Conservation (phyloP, 2,329 filamentous ascomycete species). For the Shiraia bambusicola region DNA sequence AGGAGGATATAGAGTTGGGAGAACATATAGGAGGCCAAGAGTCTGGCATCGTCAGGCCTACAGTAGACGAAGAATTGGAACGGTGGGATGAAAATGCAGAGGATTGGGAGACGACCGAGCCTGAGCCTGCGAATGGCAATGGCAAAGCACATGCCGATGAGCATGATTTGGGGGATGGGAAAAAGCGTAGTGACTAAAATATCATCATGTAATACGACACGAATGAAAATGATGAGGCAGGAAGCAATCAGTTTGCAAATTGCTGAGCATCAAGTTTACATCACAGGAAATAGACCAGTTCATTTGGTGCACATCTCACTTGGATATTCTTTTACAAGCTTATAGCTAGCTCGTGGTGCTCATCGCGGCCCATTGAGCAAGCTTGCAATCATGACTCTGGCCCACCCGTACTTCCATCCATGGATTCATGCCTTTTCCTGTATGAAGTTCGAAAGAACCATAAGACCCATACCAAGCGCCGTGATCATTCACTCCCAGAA, state of each 20-base stretch:
- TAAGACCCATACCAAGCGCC: conserved; percentile 41
- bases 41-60: conserved; percentile 57
- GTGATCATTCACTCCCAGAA: conserved; percentile 30
- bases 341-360: conserved; percentile 37
- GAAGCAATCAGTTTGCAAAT: neutral
- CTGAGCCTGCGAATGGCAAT: conserved; percentile 32
- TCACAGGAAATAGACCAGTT: conserved; percentile 3
- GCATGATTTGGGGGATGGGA: conserved; percentile 37
- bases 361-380: conserved; percentile 29
- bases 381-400: conserved; percentile 36
- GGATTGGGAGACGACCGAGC: conserved; percentile 65
- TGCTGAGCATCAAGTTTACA: neutral
- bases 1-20: conserved; percentile 75
- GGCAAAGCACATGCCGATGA: conserved; percentile 29
- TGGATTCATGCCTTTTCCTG: conserved; percentile 41
- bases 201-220: conserved; percentile 15
- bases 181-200: conserved; percentile 48
- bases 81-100: conserved; percentile 89
- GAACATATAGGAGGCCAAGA: conserved; percentile 61
- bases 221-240: conserved; percentile 6
- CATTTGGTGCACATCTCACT: conserved; percentile 34
- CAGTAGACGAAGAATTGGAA: conserved; percentile 79
- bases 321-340: conserved; percentile 41
- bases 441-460: conserved; percentile 39
- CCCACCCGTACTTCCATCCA: conserved; percentile 25